Conservation (phyloP, 331 rosid species). For the Acacia concinna region DNA sequence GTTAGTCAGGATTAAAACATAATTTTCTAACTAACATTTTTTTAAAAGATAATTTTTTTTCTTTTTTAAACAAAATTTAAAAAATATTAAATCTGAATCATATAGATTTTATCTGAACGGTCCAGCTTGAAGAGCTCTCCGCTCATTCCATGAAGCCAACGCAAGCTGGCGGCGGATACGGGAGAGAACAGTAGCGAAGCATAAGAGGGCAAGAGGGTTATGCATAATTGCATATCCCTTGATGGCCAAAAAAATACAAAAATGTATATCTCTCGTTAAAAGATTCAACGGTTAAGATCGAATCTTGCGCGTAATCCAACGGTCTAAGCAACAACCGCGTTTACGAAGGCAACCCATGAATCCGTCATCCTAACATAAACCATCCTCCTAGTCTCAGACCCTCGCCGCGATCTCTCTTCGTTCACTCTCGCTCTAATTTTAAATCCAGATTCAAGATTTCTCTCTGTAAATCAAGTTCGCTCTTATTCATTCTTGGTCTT, state of each 20-base stretch:
- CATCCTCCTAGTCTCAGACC: constrained; percentile 41
- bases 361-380: constrained; percentile 58
- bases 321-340: constrained; percentile 54
- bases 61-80: too few species aligned
- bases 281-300: constrained; percentile 46
- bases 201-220: constrained; percentile 21
- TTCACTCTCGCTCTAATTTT: constrained; percentile 28
- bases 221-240: constrained; percentile 44
- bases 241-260: neutral
- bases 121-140: too few species aligned
- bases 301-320: constrained; percentile 42
- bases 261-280: neutral
- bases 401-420: constrained; percentile 45
- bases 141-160: constrained; percentile 5
- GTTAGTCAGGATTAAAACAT: too few species aligned
- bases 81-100: too few species aligned
- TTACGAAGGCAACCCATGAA: constrained; percentile 65
- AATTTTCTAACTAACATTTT: too few species aligned
- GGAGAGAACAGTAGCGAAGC: constrained; percentile 21
- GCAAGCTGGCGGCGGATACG: constrained; percentile 90
- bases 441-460: constrained; percentile 45
- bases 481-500: constrained; percentile 1
- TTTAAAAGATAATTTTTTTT: too few species aligned
- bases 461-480: constrained; percentile 25
- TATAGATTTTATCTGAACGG: too few species aligned